Conservation (phyloP, 225 moss, liverwort and hornwort species). For the Takakia lepidozioides region DNA sequence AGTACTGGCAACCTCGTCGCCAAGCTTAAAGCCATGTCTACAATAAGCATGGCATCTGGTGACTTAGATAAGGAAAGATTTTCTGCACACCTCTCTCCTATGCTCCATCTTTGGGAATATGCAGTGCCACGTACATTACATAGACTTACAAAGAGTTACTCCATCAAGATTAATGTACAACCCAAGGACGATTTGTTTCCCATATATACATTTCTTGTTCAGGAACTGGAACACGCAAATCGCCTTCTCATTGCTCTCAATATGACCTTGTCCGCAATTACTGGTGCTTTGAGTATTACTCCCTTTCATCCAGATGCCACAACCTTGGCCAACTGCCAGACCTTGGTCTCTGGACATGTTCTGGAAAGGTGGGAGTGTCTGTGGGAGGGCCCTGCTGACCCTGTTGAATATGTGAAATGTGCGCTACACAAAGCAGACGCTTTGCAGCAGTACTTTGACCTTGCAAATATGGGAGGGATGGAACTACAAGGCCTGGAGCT, state of each 20-base stretch:
- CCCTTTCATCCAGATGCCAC: conserved; percentile 1
- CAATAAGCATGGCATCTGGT: conserved; percentile 7
- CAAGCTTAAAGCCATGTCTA: conserved; percentile 19
- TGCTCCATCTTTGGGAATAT: conserved; percentile 9
- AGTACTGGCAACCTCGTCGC: conserved; percentile 12
- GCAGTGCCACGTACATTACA: conserved; percentile 2
- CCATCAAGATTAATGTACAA: not conserved
- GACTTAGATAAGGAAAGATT: conserved; percentile 12
- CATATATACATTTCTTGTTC: conserved; percentile 11
- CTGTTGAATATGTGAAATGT: conserved; percentile 12
- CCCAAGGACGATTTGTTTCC: conserved; percentile 12
- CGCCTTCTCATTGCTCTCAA: conserved; percentile 7
- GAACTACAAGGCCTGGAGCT: conserved; percentile 7
- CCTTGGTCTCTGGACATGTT: conserved; percentile 16
- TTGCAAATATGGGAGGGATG: not conserved
- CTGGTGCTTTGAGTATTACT: conserved; percentile 1
- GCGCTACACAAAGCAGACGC: conserved; percentile 10
- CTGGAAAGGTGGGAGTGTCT: conserved; percentile 12
- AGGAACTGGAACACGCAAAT: conserved; percentile 20
- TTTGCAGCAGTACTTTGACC: conserved; percentile 7
- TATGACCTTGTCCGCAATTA: conserved; percentile 3
- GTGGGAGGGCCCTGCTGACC: conserved; percentile 21
- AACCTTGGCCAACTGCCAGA: conserved; percentile 12
- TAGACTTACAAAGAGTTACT: conserved; percentile 1
- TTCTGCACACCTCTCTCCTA: conserved; percentile 12